phyloP scores from a whole-genome alignment of 1,284 basidiomycete genomes.

The Melampsora abietis-canadensis region DNA sequence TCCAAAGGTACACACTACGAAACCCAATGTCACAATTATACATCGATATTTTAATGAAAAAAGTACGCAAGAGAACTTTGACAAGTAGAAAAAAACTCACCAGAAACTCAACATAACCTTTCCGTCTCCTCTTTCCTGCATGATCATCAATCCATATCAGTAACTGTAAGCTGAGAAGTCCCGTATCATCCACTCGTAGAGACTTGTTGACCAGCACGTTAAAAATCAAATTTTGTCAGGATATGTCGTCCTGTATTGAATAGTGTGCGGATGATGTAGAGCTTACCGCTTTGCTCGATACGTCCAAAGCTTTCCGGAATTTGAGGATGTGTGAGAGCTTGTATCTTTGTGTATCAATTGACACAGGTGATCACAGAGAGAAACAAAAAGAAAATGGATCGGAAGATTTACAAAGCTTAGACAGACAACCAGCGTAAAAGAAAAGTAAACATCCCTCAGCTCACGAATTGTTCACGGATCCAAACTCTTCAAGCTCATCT shows the following conservation, averaged over 20 bases:
- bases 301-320: slow-evolving; percentile 37
- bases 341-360: slow-evolving; percentile 5
- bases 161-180: slow-evolving; percentile 35
- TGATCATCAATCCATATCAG: slow-evolving; percentile 24
- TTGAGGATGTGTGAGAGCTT: slow-evolving; percentile 36
- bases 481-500: slow-evolving; percentile 19
- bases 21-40: no score
- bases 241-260: not conserved
- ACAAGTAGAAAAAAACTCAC: not conserved
- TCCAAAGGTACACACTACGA: no score
- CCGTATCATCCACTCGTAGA: slow-evolving; percentile 30
- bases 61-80: no score
- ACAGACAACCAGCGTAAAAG: not conserved
- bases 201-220: not conserved
- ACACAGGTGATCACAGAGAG: not conserved
- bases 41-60: no score
- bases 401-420: not conserved
- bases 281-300: slow-evolving; percentile 33
- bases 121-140: slow-evolving; percentile 13
- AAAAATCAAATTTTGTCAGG: not conserved
- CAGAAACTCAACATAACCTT: slow-evolving; percentile 41
- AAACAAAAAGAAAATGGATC: not conserved
- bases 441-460: not conserved
- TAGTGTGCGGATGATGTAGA: not conserved
- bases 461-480: slow-evolving; percentile 35